A percentile compares a stretch with the other conserved stretches of the same genome.
Conservation (phyloP, 2,329 filamentous ascomycete genomes). For the Ambrosiella cleistominuta region DNA sequence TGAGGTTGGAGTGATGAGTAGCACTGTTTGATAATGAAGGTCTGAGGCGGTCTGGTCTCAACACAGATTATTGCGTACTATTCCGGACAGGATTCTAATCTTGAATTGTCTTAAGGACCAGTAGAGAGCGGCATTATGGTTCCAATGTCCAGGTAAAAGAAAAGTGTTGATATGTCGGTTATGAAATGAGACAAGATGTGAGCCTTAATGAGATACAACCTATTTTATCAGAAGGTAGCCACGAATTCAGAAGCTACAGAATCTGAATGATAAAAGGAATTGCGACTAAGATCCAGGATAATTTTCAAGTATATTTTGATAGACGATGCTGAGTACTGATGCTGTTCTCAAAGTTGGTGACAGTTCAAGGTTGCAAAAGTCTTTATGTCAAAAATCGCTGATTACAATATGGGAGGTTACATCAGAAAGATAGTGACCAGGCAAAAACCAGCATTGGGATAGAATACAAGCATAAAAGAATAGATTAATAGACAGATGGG, state of each 20-base stretch:
- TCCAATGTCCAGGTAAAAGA: background rate
- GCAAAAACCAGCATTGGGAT: conserved; percentile 1
- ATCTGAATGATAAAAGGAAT: too few relatives aligned
- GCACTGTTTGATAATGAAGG: too few relatives aligned
- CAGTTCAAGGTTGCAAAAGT: too few relatives aligned
- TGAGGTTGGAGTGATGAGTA: background rate
- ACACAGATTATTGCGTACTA: background rate
- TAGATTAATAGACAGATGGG: background rate
- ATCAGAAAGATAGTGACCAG: background rate
- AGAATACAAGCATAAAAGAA: background rate
- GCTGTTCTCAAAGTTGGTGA: too few relatives aligned
- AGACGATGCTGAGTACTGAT: too few relatives aligned
- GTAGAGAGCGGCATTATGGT: background rate
- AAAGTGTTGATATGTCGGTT: too few relatives aligned
- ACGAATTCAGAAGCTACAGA: too few relatives aligned
- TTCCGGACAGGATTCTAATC: background rate
- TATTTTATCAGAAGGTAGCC: too few relatives aligned
- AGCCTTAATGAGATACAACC: background rate
- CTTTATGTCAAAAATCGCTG: too few relatives aligned
- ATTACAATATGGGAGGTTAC: background rate
- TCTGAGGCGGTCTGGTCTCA: too few relatives aligned
- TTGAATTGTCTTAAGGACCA: background rate
- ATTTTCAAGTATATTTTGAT: too few relatives aligned
- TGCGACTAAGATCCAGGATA: too few relatives aligned
- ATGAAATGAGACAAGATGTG: background rate